These are phyloP conservation scores for Phellopilus nigrolimitatus DNA, from an alignment of 1,284 basidiomycete species.

Conservation along the genomic window DNA sequence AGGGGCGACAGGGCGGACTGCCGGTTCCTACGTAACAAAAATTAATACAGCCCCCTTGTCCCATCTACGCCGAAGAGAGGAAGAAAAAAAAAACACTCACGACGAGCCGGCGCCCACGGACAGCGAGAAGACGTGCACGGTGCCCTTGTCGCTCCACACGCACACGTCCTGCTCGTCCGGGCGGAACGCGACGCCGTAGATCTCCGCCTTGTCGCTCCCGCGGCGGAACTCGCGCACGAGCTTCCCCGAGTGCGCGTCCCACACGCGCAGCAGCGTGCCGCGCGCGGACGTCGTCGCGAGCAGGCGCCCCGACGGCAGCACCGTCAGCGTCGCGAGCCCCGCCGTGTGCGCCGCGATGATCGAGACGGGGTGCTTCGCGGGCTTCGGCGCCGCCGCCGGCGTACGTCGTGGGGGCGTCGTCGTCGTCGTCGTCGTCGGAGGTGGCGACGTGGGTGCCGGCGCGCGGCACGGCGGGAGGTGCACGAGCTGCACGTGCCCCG, in stretches of 20 bases:
- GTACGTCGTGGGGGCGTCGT: constrained; percentile 41
- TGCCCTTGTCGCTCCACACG: constrained; percentile 96
- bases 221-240: constrained; percentile 79
- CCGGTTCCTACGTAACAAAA: constrained; percentile 64
- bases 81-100: constrained; percentile 40
- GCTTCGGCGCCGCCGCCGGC: constrained; percentile 41
- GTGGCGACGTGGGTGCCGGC: constrained; percentile 41
- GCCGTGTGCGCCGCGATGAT: constrained; percentile 87
- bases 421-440: no score
- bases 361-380: constrained; percentile 62
- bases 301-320: constrained; percentile 73
- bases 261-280: constrained; percentile 86
- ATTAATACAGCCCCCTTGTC: no score
- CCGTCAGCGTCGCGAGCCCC: constrained; percentile 72
- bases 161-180: constrained; percentile 78
- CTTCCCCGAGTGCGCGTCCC: constrained; percentile 77
- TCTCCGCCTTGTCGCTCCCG: constrained; percentile 87
- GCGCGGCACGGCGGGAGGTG: constrained; percentile 77
- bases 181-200: constrained; percentile 82
- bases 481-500: constrained; percentile 87
- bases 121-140: constrained; percentile 86
- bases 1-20: constrained; percentile 76
- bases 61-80: no score
- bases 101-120: constrained; percentile 53
- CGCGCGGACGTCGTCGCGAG: constrained; percentile 82